Evolutionary conservation across 1,284 basidiomycete species (phyloP), one percentile per base, ranked within the genome.

Genomic region (Trametes versicolor): DNA sequence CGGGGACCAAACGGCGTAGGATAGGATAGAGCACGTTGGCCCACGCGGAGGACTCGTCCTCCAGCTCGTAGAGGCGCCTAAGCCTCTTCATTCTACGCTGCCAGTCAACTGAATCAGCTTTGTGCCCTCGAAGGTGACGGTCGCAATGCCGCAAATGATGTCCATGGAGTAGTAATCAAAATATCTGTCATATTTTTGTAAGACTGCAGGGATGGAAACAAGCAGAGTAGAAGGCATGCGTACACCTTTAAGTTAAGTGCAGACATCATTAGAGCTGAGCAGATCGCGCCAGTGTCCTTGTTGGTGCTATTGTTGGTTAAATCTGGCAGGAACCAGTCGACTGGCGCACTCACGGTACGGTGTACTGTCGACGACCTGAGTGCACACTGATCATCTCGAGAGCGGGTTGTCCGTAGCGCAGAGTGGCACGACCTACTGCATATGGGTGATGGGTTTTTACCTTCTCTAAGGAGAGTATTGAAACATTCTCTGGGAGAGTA

Each of bases 271-370:
- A 81, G 67, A n/a, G 83, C 76, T 0, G 81, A 75, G 23, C 74
- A 78, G 6, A 81, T 74, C 8, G 77, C 75, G 4, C 71, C n/a
- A n/a, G n/a, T 79, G 58, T 86, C 85, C 19, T 72, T 76, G 0
- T 32, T 9, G 0, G 81, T 83, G n/a, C n/a, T n/a, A 4, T 83
- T 85, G 0, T 83, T 86, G 8, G 80, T 77, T 70, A 85, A 86
- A 34, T 76, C 68, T 0, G 85, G 85, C 10, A 79, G 73, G 34
- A 83, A 77, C 82, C 83, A 84, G 0, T 78, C 73, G 3, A 74
- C 74, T n/a, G n/a, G n/a, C n/a, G n/a, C n/a, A n/a, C n/a, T n/a
- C n/a, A n/a, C n/a, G n/a, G n/a, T n/a, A n/a, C 5, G 85, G 64
- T 0, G 67, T 65, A 0, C 76, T 73, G 63, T 84, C 81, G 0